Evolutionary conservation across 371 early-diverging fungal species (phyloP).

Genomic region (Rhizomucor miehei): DNA sequence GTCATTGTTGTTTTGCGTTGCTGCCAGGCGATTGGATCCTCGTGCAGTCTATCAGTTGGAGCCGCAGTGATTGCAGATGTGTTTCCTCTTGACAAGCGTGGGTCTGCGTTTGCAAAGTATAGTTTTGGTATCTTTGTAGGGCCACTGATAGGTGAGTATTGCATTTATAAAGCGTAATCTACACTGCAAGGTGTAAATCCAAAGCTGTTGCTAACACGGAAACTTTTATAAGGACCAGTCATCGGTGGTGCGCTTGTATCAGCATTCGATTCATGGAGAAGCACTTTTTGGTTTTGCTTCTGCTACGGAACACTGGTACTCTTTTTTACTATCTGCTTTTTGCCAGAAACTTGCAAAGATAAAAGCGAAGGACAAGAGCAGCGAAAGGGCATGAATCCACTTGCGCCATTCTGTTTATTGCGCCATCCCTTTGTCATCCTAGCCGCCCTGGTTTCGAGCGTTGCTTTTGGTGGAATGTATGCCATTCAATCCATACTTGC

Average conservation of each 20-base stretch:
- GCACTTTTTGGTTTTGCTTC: conserved; percentile 61
- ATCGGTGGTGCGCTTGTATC: conserved; percentile 34
- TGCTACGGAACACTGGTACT: conserved; percentile 46
- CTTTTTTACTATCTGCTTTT: conserved; percentile 44
- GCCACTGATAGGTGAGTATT: conserved; percentile 29
- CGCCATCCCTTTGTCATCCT: conserved; percentile 48
- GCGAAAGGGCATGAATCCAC: conserved; percentile 21
- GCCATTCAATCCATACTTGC: conserved; percentile 43
- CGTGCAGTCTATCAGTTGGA: conserved; percentile 48
- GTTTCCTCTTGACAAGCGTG: conserved; percentile 25
- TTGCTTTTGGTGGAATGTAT: conserved; percentile 53
- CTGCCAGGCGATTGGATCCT: conserved; percentile 67
- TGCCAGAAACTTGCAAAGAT: conserved; percentile 64
- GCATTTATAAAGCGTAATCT: conserved; percentile 19
- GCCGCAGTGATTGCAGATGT: conserved; percentile 16
- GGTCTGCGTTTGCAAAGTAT: conserved; percentile 41
- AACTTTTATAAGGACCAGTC: conserved; percentile 31
- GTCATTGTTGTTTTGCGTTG: conserved; percentile 63
- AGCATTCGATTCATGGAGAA: conserved; percentile 49
- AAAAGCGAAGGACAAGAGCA: conserved; percentile 3
- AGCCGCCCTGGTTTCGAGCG: conserved; percentile 38
- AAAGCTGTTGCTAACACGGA: conserved; percentile 28
- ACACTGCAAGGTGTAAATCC: conserved; percentile 31
- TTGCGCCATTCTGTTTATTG: conserved; percentile 32
- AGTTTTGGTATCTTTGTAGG: conserved; percentile 55